These are phyloP conservation scores for Ophiostoma piceae DNA, from an alignment of 2,329 filamentous ascomycete species.

Conservation along the genomic window DNA sequence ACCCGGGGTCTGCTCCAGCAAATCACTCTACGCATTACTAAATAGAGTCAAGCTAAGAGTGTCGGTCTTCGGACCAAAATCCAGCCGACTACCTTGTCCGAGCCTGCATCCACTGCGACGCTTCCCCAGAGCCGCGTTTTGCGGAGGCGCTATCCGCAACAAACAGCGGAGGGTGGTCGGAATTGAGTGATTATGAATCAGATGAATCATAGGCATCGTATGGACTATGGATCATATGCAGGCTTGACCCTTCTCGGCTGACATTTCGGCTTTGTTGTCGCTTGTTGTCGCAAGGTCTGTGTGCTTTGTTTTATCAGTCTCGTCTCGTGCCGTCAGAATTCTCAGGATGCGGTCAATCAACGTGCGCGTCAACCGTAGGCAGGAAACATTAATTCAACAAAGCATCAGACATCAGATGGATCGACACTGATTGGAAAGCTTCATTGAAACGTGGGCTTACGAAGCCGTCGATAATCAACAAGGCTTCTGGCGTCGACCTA, in stretches of 20 bases:
- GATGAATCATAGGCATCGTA: not conserved
- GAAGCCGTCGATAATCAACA: not conserved
- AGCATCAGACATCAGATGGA: not conserved
- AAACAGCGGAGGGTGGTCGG: slow-evolving; percentile 15
- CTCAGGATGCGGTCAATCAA: not conserved
- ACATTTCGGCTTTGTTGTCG: not conserved
- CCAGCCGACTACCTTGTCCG: slow-evolving; percentile 28
- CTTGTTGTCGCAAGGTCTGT: not conserved
- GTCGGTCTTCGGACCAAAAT: slow-evolving; percentile 29
- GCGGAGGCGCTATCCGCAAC: not conserved
- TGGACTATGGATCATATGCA: not conserved
- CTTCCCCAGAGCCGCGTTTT: slow-evolving; percentile 4
- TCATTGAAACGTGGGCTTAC: not conserved
- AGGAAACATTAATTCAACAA: not conserved
- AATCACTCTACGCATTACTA: not conserved
- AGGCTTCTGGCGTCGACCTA: not conserved
- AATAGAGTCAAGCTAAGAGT: not conserved
- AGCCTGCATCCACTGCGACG: slow-evolving; percentile 11
- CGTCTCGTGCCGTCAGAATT: not conserved
- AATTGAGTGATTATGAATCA: not conserved
- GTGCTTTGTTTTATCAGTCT: not conserved
- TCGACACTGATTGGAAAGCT: not conserved
- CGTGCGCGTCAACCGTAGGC: slow-evolving; percentile 6
- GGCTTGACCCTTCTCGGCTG: not conserved
- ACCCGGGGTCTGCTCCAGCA: not conserved